Evolutionary conservation across 75 land plant species (phyloP), one percentile per base, ranked within the genome.

Genomic region (Selaginella moellendorffii): DNA sequence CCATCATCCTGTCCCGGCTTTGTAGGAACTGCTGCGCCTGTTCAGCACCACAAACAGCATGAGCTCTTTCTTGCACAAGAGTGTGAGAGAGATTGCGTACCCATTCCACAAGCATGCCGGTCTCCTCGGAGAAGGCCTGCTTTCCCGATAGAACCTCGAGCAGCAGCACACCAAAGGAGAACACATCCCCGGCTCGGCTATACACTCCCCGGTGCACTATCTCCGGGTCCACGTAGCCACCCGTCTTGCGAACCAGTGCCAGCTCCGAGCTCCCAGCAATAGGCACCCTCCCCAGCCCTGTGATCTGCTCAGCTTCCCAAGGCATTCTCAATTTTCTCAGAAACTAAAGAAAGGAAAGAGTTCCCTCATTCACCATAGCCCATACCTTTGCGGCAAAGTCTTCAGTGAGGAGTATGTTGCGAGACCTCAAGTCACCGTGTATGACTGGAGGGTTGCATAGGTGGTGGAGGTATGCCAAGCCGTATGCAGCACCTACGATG

Each of bases 371-470:
- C n/a, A n/a, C n/a, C n/a, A n/a, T n/a, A 1, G 66, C 36, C 25
- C 27, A 28, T 29, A 73, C 76, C 74, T 73, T 73, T 51, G 76
- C 74, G 54, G 68, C 76, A 26, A 30, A 63, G 58, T 73, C 76
- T 26, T 73, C 76, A 53, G 76, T 63, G 23, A 73, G 30, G 10
- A 73, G 42, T 25, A 73, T 63, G 31, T 73, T 73, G 19, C 53
- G 24, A 24, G 74, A 72, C 21, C 63, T 26, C 18, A 72, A 17
- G 26, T 72, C 74, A 2, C 74, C 74, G 27, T 72, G 74, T 21
- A 72, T 70, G 31, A 72, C 54, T 22, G 74, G 74, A 69, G 74
- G 74, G 42, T 54, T 70, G 63, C 75, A 71, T 22, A 66, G 71
- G 29, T 71, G 75, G 62, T 72, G 74, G 29, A 70, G 28, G 54